Base-by-base conservation (phyloP, 1,284 basidiomycete species). In the Phellopilus nigrolimitatus region DNA sequence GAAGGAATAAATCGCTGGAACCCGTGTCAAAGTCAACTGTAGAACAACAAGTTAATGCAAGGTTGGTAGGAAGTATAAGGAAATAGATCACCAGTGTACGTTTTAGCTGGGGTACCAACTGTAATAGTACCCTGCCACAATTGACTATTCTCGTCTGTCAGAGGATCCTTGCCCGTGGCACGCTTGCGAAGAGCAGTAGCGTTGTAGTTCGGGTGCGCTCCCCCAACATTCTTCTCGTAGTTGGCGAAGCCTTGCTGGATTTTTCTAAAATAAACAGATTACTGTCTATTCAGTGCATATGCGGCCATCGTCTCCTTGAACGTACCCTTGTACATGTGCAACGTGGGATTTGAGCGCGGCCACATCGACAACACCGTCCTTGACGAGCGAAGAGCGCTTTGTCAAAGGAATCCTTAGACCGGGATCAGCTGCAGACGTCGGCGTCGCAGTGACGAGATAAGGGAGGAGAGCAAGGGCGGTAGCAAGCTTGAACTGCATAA, bases 21-120 rank as follows among this genome's bases (percentile, higher is more conserved):
- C 59, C 56, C 7, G 58, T 59, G 49, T 61, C 59, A 40, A 61
- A 61, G 34, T 59, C 59, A 21, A 61, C 59, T 59, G 27, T 22
- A 39, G 7, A 13, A 19, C 7, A n/a, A 31, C 2, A 12, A 5
- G 10, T 15, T 45, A 31, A n/a, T 12, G 4, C 17, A 31, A 13
- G 8, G 12, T 3, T 10, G 12, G 17, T 4, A 45, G 2, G 30
- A 19, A 5, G 15, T 12, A 24, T 19, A 37, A 21, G n/a, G 30
- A 44, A 34, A 17, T 10, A 17, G 25, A 24, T 4, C 15, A 55
- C 53, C 49, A 15, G 44, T 42, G 31, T 28, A 55, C 7, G 49
- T 39, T 13, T 28, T 31, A 3, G 53, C 40, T 3, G 53, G 53
- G 8, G 53, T 55, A 25, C 53, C 53, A 28, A 55, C 53, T n/a